Evolutionary conservation across 1,284 basidiomycete species (phyloP), one percentile per base, ranked within the genome.

Genomic region (Puccinia coronata): DNA sequence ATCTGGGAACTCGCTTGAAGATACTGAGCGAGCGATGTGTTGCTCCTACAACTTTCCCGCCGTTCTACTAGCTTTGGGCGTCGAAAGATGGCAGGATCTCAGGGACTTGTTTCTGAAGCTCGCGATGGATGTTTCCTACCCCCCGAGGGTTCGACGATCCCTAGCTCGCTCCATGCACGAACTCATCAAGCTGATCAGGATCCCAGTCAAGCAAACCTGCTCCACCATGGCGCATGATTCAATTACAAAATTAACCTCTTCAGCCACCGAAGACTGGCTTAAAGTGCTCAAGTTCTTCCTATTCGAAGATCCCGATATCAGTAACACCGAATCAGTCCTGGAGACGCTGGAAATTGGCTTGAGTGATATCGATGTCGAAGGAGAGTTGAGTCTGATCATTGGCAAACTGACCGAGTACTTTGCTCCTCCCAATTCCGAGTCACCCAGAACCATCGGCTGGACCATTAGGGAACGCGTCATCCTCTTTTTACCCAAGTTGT

Each of bases 41-140:
- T 59, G 69, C 41, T 67, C 77, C 5, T 80, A 57, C 36, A 80
- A 70, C 65, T 80, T 80, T 61, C 77, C 77, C 55, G 77, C 67
- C 4, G 77, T 80, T 18, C 31, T 80, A 34, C 39, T 80, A 1
- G 55, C 77, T 4, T 59, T 80, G 55, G 77, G 77, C 51, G 53
- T 59, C 23, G 53, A 57, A 53, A 59, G 67, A 71, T 80, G 77
- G 77, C 41, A 47, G 39, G 49, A 70, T 57, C 39, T 80, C 8
- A 80, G 77, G 39, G n/a, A 31, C 14, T 31, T 72, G 25, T 80
- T 70, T 72, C 25, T 80, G 31, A 72, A 61, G 51, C 28, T 80
- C 16, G 39, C 65, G 5, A 57, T 49, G 28, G 65, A 70, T 25
- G n/a, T 53, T 34, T 55, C 53, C 20, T 80, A 70, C 61, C 77